These are phyloP conservation scores for Phytopythium kandeliae DNA, from an alignment of 352 stramenopile genomes.

Conservation along the genomic window DNA sequence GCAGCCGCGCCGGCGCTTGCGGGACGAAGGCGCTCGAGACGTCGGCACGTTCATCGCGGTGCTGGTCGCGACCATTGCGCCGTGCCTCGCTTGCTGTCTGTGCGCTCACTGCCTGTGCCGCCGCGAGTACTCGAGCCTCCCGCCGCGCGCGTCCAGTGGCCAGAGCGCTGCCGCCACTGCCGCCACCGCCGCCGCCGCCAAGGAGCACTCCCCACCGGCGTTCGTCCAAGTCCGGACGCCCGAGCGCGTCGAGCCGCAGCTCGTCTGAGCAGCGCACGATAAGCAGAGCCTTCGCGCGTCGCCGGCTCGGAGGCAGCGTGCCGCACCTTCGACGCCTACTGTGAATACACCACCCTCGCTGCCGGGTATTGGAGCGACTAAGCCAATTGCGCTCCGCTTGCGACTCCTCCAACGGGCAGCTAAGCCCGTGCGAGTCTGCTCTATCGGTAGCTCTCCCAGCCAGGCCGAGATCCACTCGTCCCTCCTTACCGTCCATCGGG, in stretches of 20 bases:
- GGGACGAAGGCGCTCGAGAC: background rate
- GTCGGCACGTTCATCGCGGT: background rate
- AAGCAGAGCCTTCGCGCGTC: too few species aligned
- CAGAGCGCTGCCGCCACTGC: too few species aligned
- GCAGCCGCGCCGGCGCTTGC: background rate
- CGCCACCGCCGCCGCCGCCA: background rate
- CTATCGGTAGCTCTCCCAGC: too few species aligned
- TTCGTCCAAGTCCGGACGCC: background rate
- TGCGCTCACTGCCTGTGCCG: conserved; percentile 7
- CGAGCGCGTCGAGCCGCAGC: background rate
- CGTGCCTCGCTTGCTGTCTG: conserved; percentile 1
- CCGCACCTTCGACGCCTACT: too few species aligned
- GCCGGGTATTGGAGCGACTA: too few species aligned
- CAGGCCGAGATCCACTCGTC: too few species aligned
- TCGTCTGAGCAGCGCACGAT: background rate
- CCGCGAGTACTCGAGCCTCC: conserved; percentile 1
- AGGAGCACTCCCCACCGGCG: conserved; percentile 2
- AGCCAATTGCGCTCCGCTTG: too few species aligned
- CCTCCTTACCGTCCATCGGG: too few species aligned
- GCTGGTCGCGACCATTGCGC: conserved; percentile 1
- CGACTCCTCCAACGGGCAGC: too few species aligned
- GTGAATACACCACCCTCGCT: too few species aligned
- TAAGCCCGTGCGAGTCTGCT: too few species aligned
- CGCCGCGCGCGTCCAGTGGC: background rate
- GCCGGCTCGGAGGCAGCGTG: too few species aligned